Evolutionary conservation across 192 early-diverging fungal species (phyloP), one percentile per base, ranked within the genome.

Genomic region (Backusella psychrophila): DNA sequence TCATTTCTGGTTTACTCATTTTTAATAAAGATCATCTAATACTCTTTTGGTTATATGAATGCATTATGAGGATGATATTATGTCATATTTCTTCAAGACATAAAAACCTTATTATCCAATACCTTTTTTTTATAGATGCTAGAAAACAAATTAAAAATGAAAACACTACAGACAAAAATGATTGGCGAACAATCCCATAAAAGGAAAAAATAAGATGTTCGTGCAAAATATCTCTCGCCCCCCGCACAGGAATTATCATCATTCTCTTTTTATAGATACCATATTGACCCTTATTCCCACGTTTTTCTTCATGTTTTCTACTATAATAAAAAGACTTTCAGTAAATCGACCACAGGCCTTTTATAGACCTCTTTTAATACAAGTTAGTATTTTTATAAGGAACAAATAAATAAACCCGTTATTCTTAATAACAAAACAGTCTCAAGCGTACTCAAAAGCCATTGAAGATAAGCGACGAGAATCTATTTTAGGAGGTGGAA

Each of bases 401-500:
- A 12, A 36, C 5, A 17, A 21, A 44, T 17, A 75, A 21, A 49
- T n/a, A 49, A 49, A 19, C 46, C 19, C 19, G 46, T 49, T n/a
- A 49, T 49, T 49, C 46, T 49, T 29, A 63, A 63, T 63, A 63
- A 63, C 56, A 63, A 66, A 33, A 63, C 21, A 63, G 56, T 63
- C 56, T 63, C 21, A 29, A 63, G 56, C 56, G 26, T 29, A 63
- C 12, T 63, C 56, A 63, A 63, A 29, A 6, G 23, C 67, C 12
- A 86, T 95, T 77, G 86, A 90, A 65, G 78, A 63, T 19, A 95
- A 97, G 81, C 88, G 96, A 39, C 82, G 88, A 68, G 90, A 92
- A 39, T 88, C 95, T 8, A 77, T 86, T 2, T 65, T 90, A 17
- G 96, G 96, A 66, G 96, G 96, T 41, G 96, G 96, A 26, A 77